A percentile compares a stretch with the other conserved stretches of the same genome.
Conservation (phyloP, 208 protist species). For the Plasmodiophora brassicae region DNA sequence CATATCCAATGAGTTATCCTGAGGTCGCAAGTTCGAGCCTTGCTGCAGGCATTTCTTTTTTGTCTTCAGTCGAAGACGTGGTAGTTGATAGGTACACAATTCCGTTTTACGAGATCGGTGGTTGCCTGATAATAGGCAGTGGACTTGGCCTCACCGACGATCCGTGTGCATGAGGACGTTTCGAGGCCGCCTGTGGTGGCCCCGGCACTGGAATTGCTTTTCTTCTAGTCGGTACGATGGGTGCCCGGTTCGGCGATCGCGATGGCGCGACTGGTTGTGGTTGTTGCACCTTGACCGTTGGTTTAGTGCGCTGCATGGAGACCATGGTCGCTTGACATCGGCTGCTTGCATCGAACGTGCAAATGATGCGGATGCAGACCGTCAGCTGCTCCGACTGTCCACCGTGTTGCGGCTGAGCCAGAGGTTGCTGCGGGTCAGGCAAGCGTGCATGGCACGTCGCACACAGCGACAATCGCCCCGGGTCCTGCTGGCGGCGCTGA, state of each 20-base stretch:
- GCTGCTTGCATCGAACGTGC: not conserved
- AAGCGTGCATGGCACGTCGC: not conserved
- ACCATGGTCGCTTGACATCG: not conserved
- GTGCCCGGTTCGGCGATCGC: not conserved
- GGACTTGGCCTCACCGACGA: not conserved
- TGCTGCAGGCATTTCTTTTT: no score
- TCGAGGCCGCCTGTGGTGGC: not conserved
- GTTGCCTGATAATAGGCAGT: not conserved
- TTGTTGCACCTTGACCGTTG: not conserved
- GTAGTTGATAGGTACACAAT: no score
- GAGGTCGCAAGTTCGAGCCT: no score
- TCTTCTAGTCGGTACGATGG: not conserved
- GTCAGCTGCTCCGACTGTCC: not conserved
- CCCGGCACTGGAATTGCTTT: not conserved
- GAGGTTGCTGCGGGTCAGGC: not conserved
- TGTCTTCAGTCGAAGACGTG: no score
- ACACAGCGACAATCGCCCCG: not conserved
- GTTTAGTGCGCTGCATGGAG: not conserved
- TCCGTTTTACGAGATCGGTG: not conserved
- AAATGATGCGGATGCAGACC: not conserved
- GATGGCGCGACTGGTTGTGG: not conserved
- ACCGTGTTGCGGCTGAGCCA: not conserved
- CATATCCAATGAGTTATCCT: no score
- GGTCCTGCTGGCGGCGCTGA: not conserved
- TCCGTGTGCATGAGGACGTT: no score